phyloP scores from a whole-genome alignment of 257 asterid species.

The Solanum boliviense region DNA sequence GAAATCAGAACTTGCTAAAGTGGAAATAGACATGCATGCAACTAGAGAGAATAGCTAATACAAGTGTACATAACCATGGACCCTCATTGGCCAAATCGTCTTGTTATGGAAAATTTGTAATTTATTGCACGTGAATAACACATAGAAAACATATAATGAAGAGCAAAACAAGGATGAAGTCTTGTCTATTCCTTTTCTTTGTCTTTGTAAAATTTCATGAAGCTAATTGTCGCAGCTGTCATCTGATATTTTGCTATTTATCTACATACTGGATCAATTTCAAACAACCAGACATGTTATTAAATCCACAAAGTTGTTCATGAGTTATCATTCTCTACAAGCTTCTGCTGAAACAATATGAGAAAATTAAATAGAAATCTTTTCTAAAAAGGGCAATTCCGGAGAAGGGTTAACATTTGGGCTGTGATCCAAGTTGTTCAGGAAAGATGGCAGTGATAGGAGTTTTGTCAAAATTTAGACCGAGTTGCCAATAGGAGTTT shows the following conservation, averaged over 20 bases:
- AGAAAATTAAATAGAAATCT: background rate
- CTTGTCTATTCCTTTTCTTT: background rate
- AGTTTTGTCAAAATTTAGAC: background rate
- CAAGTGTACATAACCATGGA: background rate
- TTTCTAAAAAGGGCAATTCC: background rate
- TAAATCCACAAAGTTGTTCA: background rate
- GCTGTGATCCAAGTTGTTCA: background rate
- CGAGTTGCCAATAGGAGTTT: background rate
- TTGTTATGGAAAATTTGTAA: background rate
- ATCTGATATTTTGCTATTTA: background rate
- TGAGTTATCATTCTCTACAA: background rate
- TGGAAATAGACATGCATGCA: background rate
- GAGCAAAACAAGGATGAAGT: background rate
- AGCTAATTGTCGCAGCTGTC: background rate
- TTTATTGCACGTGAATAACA: background rate
- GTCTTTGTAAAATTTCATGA: background rate
- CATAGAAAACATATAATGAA: background rate
- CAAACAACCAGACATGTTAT: background rate
- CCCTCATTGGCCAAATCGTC: background rate
- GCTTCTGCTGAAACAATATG: background rate
- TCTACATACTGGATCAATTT: background rate
- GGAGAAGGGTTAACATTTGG: background rate
- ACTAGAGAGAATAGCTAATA: background rate
- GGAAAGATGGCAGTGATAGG: background rate
- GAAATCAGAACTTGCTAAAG: background rate